Percentiles rank a stretch among this genome's conserved stretches.
These are phyloP conservation scores for Cyberlindnera japonica DNA, from an alignment of 805 yeast species.

Conservation along the genomic window DNA sequence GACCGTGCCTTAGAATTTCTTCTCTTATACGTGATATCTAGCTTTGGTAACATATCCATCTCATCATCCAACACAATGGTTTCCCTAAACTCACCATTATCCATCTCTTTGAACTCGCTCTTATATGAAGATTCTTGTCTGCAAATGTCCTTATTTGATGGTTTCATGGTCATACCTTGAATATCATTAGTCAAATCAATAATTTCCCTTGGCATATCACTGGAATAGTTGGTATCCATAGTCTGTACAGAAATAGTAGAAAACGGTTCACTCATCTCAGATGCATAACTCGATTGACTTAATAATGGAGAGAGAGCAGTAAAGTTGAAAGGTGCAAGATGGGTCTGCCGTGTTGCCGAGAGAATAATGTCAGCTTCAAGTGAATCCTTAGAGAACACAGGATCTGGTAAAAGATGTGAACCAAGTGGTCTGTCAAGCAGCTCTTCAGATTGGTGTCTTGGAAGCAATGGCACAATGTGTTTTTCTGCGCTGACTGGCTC, in stretches of 20 bases:
- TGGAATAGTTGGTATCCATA: slow-evolving; percentile 8
- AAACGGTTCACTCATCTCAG: slow-evolving; percentile 25
- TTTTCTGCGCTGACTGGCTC: no score
- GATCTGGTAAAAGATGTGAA: slow-evolving; percentile 17
- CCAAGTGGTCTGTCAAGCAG: slow-evolving; percentile 14
- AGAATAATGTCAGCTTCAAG: slow-evolving; percentile 22
- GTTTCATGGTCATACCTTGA: slow-evolving; percentile 6
- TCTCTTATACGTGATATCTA: slow-evolving; percentile 4
- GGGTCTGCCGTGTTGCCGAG: slow-evolving; percentile 3
- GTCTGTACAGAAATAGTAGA: slow-evolving; percentile 16
- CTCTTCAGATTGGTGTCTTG: no score
- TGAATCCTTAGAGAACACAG: slow-evolving; percentile 15
- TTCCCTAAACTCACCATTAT: slow-evolving; percentile 22
- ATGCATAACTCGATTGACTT: slow-evolving; percentile 26
- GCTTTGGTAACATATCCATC: slow-evolving; percentile 3
- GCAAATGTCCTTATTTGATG: background rate
- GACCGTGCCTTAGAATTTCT: slow-evolving; percentile 12
- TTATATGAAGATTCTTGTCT: slow-evolving; percentile 7
- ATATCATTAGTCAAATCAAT: slow-evolving; percentile 7
- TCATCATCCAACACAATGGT: slow-evolving; percentile 25
- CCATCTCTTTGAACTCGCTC: slow-evolving; percentile 17
- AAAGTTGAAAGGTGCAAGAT: slow-evolving; percentile 1
- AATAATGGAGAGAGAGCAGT: slow-evolving; percentile 13
- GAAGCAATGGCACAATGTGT: no score
- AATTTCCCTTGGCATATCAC: slow-evolving; percentile 1